Evolutionary conservation across 2,329 filamentous ascomycete genomes (phyloP).

Genomic region (Colletotrichum sp.): DNA sequence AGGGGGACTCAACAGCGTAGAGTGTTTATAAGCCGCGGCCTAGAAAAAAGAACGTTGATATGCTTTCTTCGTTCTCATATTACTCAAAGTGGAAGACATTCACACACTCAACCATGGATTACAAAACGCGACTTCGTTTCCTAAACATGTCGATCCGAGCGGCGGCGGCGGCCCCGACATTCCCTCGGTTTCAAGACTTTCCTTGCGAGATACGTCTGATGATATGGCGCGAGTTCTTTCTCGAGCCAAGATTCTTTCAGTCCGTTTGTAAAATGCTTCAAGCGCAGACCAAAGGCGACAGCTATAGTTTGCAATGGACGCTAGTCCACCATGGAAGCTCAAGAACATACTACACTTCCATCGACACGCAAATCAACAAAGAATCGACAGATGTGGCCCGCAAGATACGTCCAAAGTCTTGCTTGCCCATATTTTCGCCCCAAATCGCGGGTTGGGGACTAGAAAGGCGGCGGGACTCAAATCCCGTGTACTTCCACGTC

Average conservation of each 20-base stretch:
- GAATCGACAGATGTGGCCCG: not conserved
- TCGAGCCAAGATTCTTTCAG: not conserved
- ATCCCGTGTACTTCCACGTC: not conserved
- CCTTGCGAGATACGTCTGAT: not conserved
- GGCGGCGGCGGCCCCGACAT: not conserved
- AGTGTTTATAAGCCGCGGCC: accelerated
- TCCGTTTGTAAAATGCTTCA: accelerated
- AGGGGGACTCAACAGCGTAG: not conserved
- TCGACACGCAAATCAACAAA: not conserved
- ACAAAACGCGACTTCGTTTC: not conserved
- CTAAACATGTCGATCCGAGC: not conserved
- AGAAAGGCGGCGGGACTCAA: accelerated
- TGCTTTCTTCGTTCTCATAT: not conserved
- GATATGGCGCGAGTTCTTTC: not conserved
- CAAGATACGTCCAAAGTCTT: not conserved
- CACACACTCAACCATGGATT: not conserved
- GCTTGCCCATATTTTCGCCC: accelerated
- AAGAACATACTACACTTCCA: not conserved
- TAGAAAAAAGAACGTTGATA: not conserved
- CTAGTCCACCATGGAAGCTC: not conserved
- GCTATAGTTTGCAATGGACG: not conserved
- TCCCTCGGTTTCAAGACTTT: not conserved
- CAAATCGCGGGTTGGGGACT: accelerated
- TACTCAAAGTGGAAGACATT: not conserved
- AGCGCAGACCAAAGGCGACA: accelerated